phyloP scores from a whole-genome alignment of 371 early-diverging fungal genomes.

The Catenaria anguillulae region DNA sequence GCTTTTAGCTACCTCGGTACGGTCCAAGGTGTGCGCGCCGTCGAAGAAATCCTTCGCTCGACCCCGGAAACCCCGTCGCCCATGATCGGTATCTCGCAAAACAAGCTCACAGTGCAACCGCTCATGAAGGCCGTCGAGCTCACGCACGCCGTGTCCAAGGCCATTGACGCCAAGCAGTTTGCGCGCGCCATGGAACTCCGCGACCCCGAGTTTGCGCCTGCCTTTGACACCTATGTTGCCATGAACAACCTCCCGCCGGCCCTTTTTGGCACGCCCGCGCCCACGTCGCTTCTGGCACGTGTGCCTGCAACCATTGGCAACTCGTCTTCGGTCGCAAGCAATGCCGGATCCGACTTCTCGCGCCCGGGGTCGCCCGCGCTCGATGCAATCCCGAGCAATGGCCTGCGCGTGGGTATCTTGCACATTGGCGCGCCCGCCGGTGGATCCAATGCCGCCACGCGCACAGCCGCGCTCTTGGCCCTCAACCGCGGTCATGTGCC shows the following conservation, averaged over 20 bases:
- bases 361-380: neutral
- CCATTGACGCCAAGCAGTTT: conserved; percentile 72
- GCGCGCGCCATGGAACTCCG: conserved; percentile 77
- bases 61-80: conserved; percentile 72
- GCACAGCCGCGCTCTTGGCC: conserved; percentile 73
- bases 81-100: conserved; percentile 81
- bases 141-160: conserved; percentile 76
- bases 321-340: neutral
- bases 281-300: too few species aligned
- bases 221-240: conserved; percentile 24
- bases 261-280: neutral
- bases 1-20: too few species aligned
- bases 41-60: conserved; percentile 82
- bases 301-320: too few species aligned
- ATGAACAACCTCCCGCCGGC: neutral
- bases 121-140: conserved; percentile 83
- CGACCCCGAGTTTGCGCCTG: conserved; percentile 71
- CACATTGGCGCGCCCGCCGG: conserved; percentile 93
- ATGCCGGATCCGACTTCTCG: neutral
- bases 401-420: conserved; percentile 77
- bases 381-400: conserved; percentile 11
- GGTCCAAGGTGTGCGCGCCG: conserved; percentile 86
- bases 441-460: conserved; percentile 96
- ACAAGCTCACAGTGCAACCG: conserved; percentile 65
- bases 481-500: conserved; percentile 72